Evolutionary conservation across 148 eudicot genomes (phyloP).

Genomic region (Diospyros lotus): DNA sequence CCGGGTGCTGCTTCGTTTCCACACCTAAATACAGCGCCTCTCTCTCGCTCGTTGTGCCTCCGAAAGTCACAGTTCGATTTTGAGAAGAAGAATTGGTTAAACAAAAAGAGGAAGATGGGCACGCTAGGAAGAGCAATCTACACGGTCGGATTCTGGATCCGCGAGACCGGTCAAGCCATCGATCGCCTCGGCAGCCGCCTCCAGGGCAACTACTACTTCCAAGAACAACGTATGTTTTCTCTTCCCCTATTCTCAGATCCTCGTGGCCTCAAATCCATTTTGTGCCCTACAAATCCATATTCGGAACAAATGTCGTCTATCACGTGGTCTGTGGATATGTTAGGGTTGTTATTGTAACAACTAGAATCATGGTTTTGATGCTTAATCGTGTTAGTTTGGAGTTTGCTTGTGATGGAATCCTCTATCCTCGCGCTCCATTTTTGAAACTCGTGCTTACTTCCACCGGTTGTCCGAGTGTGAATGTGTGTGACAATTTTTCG

Average conservation of each 20-base stretch:
- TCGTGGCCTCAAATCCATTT: not conserved
- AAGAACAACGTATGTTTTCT: slow-evolving; percentile 56
- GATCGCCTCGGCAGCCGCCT: slow-evolving; percentile 90
- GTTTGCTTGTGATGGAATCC: not conserved
- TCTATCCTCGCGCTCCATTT: not conserved
- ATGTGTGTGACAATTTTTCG: not conserved
- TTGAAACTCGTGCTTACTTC: not conserved
- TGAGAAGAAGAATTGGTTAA: not conserved
- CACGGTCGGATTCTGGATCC: slow-evolving; percentile 85
- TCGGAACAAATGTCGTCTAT: not conserved
- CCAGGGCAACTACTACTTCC: slow-evolving; percentile 69
- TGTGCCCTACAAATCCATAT: not conserved
- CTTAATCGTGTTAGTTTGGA: not conserved
- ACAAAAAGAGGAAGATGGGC: slow-evolving; percentile 40
- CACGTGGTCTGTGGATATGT: too few relatives aligned
- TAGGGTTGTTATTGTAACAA: not conserved
- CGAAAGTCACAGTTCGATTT: not conserved
- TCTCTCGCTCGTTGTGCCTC: not conserved
- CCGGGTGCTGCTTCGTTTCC: not conserved
- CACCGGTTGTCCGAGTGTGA: not conserved
- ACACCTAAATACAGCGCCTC: not conserved
- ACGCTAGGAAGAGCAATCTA: slow-evolving; percentile 74
- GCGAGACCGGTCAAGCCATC: slow-evolving; percentile 86
- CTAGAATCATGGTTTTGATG: not conserved
- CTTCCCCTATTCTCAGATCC: not conserved